Conservation (phyloP, 2,329 filamentous ascomycete genomes). For the Hansfordia pulvinata region DNA sequence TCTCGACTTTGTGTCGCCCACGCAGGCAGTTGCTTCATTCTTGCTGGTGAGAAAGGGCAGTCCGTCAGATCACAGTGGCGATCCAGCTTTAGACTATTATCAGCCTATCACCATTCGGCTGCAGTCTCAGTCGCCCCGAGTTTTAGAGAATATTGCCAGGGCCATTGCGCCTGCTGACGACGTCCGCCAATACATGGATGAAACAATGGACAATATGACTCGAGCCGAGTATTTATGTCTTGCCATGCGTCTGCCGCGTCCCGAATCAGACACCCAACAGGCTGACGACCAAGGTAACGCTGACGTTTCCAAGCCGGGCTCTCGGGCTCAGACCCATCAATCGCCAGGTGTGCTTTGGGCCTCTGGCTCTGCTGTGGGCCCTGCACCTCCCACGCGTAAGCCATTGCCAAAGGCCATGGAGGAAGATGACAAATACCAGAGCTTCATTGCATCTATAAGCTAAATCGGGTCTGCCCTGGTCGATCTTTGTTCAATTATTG, state of each 20-base stretch:
- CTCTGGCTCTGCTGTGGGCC: conserved; percentile 9
- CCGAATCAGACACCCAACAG: conserved; percentile 18
- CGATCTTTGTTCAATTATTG: too few species aligned
- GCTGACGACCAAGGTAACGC: conserved; percentile 18
- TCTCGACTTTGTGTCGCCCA: conserved; percentile 47
- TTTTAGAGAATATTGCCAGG: conserved; percentile 45
- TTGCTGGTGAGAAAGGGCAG: conserved; percentile 62
- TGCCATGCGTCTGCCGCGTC: conserved; percentile 49
- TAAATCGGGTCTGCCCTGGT: too few species aligned
- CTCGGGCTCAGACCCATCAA: conserved; percentile 3
- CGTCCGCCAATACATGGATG: conserved; percentile 54
- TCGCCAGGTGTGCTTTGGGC: conserved; percentile 19
- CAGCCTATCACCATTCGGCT: conserved; percentile 58
- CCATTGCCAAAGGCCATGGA: conserved; percentile 15
- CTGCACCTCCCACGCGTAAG: conserved; percentile 9
- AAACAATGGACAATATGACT: conserved; percentile 56
- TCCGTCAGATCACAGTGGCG: conserved; percentile 49
- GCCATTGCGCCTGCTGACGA: conserved; percentile 51
- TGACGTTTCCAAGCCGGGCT: too few species aligned
- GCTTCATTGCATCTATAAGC: conserved; percentile 25
- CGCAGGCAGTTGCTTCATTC: conserved; percentile 60
- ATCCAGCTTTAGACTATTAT: conserved; percentile 56
- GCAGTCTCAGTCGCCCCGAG: conserved; percentile 35
- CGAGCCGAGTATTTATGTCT: conserved; percentile 53
- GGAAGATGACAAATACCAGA: conserved; percentile 31